phyloP scores from a whole-genome alignment of 108 stramenopile species.

The Nannochloropsis gaditana region DNA sequence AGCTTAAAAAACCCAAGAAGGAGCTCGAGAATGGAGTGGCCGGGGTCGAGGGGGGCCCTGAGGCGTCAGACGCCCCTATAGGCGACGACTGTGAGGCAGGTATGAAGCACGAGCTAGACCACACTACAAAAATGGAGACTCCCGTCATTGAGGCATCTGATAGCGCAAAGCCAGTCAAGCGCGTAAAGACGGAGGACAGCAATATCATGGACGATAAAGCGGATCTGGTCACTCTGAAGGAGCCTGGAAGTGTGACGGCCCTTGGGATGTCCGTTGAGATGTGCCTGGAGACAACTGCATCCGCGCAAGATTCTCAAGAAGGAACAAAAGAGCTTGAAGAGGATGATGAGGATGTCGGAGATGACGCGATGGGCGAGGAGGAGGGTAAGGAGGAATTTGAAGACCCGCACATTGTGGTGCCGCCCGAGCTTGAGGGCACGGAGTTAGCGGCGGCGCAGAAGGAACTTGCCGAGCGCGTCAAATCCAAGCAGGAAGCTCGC shows the following conservation, averaged over 20 bases:
- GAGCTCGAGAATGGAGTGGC: not conserved
- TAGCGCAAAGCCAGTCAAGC: not conserved
- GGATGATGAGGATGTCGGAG: conserved; percentile 51
- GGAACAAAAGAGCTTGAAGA: conserved; percentile 32
- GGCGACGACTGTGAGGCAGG: not conserved
- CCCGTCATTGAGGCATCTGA: not conserved
- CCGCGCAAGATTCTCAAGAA: conserved; percentile 32
- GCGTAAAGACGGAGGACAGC: not conserved
- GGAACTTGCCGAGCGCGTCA: conserved; percentile 13
- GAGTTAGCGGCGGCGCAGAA: conserved; percentile 25
- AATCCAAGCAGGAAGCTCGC: not conserved
- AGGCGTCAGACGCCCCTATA: not conserved
- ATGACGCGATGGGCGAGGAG: conserved; percentile 36
- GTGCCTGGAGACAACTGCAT: conserved; percentile 58
- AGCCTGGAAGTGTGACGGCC: conserved; percentile 10
- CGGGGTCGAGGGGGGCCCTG: not conserved
- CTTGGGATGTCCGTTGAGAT: conserved; percentile 38
- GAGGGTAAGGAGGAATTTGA: conserved; percentile 48
- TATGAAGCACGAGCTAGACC: not conserved
- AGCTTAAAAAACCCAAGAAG: conserved; percentile 4
- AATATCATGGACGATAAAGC: not conserved
- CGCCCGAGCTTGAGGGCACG: conserved; percentile 7
- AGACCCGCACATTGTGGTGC: conserved; percentile 13
- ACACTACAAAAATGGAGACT: not conserved
- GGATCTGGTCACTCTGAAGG: not conserved